phyloP scores from a whole-genome alignment of 2,329 filamentous ascomycete species.

The Orbilia blumenaviensis region DNA sequence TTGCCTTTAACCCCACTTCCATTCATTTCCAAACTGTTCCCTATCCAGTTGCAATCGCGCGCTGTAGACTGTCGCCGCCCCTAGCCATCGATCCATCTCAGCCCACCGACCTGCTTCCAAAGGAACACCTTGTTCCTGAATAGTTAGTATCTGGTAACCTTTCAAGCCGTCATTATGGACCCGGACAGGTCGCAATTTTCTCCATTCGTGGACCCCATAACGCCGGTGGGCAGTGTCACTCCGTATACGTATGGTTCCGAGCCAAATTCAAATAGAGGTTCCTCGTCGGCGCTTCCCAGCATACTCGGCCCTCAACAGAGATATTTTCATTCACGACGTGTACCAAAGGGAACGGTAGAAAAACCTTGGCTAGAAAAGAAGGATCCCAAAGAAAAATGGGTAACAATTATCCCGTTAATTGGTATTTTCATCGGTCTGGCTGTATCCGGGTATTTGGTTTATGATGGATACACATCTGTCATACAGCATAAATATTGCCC shows the following conservation, averaged over 20 bases:
- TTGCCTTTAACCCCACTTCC: conserved; percentile 33
- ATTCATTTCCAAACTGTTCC: conserved; percentile 18
- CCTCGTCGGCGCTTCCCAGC: conserved; percentile 53
- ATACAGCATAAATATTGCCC: conserved; percentile 77
- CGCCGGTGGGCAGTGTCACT: conserved; percentile 46
- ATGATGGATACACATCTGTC: conserved; percentile 76
- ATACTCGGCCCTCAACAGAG: conserved; percentile 61
- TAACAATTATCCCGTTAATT: conserved; percentile 78
- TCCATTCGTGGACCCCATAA: conserved; percentile 55
- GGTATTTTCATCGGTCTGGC: conserved; percentile 75
- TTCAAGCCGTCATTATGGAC: conserved; percentile 26
- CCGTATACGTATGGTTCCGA: conserved; percentile 50
- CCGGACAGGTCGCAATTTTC: conserved; percentile 53
- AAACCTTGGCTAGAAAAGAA: conserved; percentile 79
- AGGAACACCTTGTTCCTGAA: neutral
- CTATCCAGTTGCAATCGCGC: conserved; percentile 6
- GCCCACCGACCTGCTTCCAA: conserved; percentile 11
- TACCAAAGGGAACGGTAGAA: conserved; percentile 76
- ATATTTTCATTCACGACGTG: conserved; percentile 78
- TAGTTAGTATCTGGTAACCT: neutral
- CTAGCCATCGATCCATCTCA: conserved; percentile 2
- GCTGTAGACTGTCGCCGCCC: conserved; percentile 5
- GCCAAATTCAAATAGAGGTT: conserved; percentile 52
- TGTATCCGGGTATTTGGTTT: conserved; percentile 76
- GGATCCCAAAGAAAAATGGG: conserved; percentile 84